Evolutionary conservation across 1,284 basidiomycete species (phyloP).

Genomic region (Rhodotorula sp.): DNA sequence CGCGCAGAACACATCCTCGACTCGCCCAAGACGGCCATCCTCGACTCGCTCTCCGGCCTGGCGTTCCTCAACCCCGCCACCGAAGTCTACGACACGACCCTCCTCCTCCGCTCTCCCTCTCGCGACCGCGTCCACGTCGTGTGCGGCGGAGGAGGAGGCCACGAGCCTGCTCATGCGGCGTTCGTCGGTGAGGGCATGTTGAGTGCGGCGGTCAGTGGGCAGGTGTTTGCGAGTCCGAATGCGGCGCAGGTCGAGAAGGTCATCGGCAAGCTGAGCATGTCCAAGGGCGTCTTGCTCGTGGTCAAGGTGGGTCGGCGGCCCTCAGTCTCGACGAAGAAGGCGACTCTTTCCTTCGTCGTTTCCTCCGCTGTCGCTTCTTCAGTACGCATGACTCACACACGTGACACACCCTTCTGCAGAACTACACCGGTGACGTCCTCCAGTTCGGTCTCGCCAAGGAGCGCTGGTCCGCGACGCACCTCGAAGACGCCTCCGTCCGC

Average conservation of each 20-base stretch:
- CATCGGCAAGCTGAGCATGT: conserved; percentile 14
- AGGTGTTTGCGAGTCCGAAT: conserved; percentile 56
- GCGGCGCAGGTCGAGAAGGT: conserved; percentile 51
- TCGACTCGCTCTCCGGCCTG: conserved; percentile 72
- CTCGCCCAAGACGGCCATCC: conserved; percentile 63
- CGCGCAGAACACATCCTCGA: conserved; percentile 70
- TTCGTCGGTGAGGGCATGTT: conserved; percentile 71
- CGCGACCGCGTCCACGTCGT: conserved; percentile 72
- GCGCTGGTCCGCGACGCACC: conserved; percentile 69
- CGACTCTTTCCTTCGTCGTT: too few species aligned
- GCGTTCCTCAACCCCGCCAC: conserved; percentile 67
- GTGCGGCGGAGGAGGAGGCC: conserved; percentile 86
- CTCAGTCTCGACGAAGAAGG: too few species aligned
- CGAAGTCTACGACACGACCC: conserved; percentile 59
- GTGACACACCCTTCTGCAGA: conserved; percentile 1
- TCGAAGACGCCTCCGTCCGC: conserved; percentile 63
- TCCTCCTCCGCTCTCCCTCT: conserved; percentile 60
- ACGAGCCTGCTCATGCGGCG: conserved; percentile 66
- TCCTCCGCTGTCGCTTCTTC: background rate
- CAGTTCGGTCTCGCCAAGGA: conserved; percentile 92
- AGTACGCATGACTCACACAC: background rate
- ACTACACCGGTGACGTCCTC: conserved; percentile 64
- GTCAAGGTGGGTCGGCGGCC: conserved; percentile 56
- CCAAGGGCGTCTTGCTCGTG: conserved; percentile 62
- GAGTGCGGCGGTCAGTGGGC: conserved; percentile 79